Base-by-base conservation (phyloP, 1,284 basidiomycete species). In the Fomes fomentarius region DNA sequence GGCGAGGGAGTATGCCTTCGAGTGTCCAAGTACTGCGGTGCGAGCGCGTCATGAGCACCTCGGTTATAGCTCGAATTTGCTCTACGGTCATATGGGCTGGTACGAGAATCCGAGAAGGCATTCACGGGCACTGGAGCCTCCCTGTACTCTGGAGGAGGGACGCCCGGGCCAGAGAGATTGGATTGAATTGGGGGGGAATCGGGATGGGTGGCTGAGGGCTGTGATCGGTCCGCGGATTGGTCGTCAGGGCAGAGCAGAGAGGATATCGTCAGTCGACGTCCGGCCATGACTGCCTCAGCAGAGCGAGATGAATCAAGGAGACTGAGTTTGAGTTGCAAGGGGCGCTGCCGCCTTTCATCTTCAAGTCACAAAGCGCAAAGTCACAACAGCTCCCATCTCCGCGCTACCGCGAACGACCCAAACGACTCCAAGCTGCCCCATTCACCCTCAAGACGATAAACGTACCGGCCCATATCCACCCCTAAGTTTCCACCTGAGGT, bases 191-290 rank as follows among this genome's bases (percentile, higher is more conserved):
- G 51, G 11, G 53, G 26, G 6, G 54, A 43, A 41, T 35, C 43
- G 19, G 55, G 50, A 34, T 48, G 43, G 40, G 61, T 54, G 39
- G 48, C 44, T 24, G 56, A 50, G 37, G 57, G 57, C 22, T 43
- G 57, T 24, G 59, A 44, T 21, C 42, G 54, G 50, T 57, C 52
- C 43, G 54, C 47, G 50, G 61, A 26, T 48, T 58, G 54, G 45
- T 76, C 74, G 65, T 83, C 79, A 63, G 77, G 73, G 66, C 85
- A 88, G 35, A 89, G 78, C 40, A 90, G 80, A 14, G 85, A 86
- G 9, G 86, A 85, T 28, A 91, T 90, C 63, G 83, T 82, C 59
- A 91, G 83, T 45, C 87, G 77, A 48, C 86, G 77, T 38, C 84
- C 81, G 49, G 79, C 75, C 85, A 88, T 87, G n/a, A n/a, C n/a